Base-by-base conservation (phyloP, 352 stramenopile genomes). In the Aphanomyces euteiches region DNA sequence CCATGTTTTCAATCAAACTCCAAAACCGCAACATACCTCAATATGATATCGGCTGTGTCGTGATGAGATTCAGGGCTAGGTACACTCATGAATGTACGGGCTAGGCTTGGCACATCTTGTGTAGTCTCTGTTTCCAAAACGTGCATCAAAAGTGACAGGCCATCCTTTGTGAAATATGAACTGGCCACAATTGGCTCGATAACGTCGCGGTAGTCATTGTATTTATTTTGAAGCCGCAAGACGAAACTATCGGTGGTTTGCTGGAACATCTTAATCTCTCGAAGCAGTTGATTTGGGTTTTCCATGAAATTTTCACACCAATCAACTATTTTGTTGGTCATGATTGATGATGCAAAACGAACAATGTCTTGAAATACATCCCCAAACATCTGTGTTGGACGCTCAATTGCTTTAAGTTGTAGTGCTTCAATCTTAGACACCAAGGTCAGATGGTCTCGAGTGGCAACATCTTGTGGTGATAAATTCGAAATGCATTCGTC, bases 81-180 rank as follows among this genome's bases (percentile, higher is more conserved):
- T 19, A 70, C 47, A 15, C 37, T 41, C 7, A 70, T 47, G 7
- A 70, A 7, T 34, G 48, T 70, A 4, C 54, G 54, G 38, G 73
- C 45, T 57, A 59, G 2, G 65, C 73, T 34, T 28, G 43, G 17
- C 36, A 66, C 45, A 5, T 70, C 74, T 34, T 60, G 41, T 12
- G 70, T 53, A 17, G 61, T 68, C 28, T 72, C 28, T 15, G 56
- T 54, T 15, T 41, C 59, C 17, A 61, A 28, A 5, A 65, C 53
- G 40, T 54, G 64, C 36, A 78, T 76, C 0, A 96, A 67, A 63
- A 96, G 75, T 5, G 84, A 79, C 34, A 97, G 56, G 17, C 90
- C 90, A 69, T 97, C 89, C 69, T 97, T 96, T 17, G 96, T 81
- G 7, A 85, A 81, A 47, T 85, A 88, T 37, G 96, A 84, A n/a